phyloP scores from a whole-genome alignment of 805 yeast genomes.

The Ascoidea tarda region DNA sequence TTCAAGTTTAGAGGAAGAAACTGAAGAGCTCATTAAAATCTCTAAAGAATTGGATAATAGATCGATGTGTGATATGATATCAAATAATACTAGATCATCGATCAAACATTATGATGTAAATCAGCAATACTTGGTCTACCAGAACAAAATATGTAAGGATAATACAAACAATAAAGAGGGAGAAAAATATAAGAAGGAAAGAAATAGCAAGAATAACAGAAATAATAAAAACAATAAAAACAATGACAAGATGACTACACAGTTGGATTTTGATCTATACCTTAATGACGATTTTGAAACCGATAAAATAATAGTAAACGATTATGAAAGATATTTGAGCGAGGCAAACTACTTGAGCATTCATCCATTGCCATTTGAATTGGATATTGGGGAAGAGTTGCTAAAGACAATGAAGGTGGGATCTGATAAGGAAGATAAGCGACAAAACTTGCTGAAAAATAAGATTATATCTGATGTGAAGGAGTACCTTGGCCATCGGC shows the following conservation, averaged over 20 bases:
- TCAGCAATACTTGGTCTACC: neutral
- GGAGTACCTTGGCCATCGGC: too few species aligned
- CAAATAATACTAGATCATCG: neutral
- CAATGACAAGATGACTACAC: conserved; percentile 15
- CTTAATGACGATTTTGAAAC: conserved; percentile 17
- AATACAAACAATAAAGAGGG: too few species aligned
- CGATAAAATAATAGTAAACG: neutral
- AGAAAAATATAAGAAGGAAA: neutral
- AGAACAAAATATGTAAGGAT: too few species aligned
- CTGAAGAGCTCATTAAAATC: neutral
- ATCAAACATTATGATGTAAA: neutral
- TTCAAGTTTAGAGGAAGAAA: too few species aligned
- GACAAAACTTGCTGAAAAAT: neutral
- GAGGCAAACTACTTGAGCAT: conserved; percentile 13
- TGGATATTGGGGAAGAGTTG: conserved; percentile 18
- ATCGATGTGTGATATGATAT: neutral
- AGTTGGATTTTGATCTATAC: conserved; percentile 20
- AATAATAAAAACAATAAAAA: too few species aligned
- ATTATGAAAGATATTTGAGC: neutral
- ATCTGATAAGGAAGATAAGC: neutral
- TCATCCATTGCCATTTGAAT: conserved; percentile 23
- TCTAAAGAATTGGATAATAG: neutral
- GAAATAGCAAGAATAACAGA: neutral
- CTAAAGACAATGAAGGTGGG: conserved; percentile 13
- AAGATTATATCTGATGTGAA: neutral